Evolutionary conservation across 2,329 filamentous ascomycete genomes (phyloP), one percentile per base, ranked within the genome.

Genomic region (Colletotrichum sp.): DNA sequence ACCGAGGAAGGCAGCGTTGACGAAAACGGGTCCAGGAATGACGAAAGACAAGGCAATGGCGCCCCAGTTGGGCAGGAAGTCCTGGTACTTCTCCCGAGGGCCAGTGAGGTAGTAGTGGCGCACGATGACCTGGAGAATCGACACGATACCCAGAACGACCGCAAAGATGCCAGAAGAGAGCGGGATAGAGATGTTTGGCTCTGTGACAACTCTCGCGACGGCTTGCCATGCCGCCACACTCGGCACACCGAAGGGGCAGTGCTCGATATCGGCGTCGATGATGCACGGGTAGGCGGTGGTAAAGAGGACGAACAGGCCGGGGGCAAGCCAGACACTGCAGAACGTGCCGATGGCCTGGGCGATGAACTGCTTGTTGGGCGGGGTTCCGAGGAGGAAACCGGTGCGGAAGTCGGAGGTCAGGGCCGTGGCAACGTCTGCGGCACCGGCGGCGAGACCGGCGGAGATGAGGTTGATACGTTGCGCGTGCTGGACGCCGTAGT

Each of bases 241-340:
- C 2, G 91, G 91, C 1, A 89, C 89, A 15, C 82, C 80, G 84
- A 93, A 93, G 26, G 89, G 82, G 81, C 91, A 93, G 49, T 83
- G 83, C 16, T 86, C 83, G 1, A 85, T 85, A 3, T 85, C 81
- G 21, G 84, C 78, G 78, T 89, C 85, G 78, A 90, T 86, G 80
- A 93, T 92, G 81, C 92, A 93, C 1, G 91, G 91, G 83, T 93
- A 93, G 5, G 92, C 92, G 15, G 87, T 88, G 24, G 88, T 86
- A 84, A 92, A 92, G 66, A 93, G 87, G 73, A 92, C 87, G 82
- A 92, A 93, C 78, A 93, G 88, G 15, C 89, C 90, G 5, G 90
- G 90, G 1, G 91, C 89, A n/a, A 93, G 84, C 84, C 91, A 92
- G 77, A 92, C 86, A 18, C 90, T 88, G 70, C 92, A 86, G 64